Base-by-base conservation (phyloP, 345 rosid genomes). In the Conringia planisiliqua region DNA sequence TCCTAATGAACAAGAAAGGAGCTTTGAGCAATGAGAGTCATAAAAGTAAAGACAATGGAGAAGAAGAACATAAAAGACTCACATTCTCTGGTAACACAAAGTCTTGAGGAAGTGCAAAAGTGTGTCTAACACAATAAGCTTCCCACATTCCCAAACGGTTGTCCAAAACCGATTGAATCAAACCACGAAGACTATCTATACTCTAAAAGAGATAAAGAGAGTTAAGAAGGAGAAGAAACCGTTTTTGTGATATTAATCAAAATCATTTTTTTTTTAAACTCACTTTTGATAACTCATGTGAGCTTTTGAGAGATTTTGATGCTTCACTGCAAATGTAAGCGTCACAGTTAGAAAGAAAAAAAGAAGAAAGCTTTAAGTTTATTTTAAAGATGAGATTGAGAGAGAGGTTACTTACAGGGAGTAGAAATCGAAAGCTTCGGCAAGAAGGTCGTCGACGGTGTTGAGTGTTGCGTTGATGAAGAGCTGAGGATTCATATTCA, bases 381-480 rank as follows among this genome's bases (percentile, higher is more conserved):
- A 5, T 0, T 56, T 8, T 2, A 57, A 30, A 57, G 7, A 30
- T 7, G 62, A 10, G 17, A 27, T 1, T 20, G 16, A 33, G 42
- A 66, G 51, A 14, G 10, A 29, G 50, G 35, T 32, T 57, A 89
- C 98, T 32, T 57, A 89, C 98, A 72, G 78, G 66, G 22, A 77
- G 40, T 67, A 89, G 91, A 77, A 89, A 71, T 79, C 80, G 66
- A 91, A 87, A 10, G 96, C 92, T 44, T 84, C 88, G 65, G 83
- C 83, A 55, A 88, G 26, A 72, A 67, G 7, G 24, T 89, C 88
- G 42, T 88, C 88, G 71, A 89, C 83, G 47, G 86, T 68, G 82
- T 94, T 89, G 50, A 91, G 82, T 62, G 88, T 78, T 75, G 85
- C 91, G 73, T 90, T 91, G 84, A 90, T 75, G 87, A 94, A 89